Base-by-base conservation (phyloP, 805 yeast genomes). In the Pichia cabralensis region DNA sequence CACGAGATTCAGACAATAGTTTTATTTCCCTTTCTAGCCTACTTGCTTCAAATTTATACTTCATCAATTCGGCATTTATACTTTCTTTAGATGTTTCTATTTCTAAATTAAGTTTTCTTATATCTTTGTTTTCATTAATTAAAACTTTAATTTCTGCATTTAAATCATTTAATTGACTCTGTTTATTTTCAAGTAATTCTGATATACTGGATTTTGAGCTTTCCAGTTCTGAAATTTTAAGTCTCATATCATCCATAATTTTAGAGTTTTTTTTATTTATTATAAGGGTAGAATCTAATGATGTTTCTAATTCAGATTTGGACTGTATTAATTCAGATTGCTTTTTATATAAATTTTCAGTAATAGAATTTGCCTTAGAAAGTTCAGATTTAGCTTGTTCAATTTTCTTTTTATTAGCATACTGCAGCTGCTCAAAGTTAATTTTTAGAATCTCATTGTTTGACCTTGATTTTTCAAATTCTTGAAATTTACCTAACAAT, bases 141-240 rank as follows among this genome's bases (percentile, higher is more conserved):
- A 64, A 43, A n/a, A 60, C 51, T 17, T 59, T 62, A 6, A 68
- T 34, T 34, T 71, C 74, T 35, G 62, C 69, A 22, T 54, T 53
- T 6, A 62, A 43, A 8, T 47, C 50, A 5, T 48, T 50, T 10
- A 59, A 42, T 34, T 63, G 62, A 24, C 51, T 53, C 38, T 62
- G 65, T 39, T 61, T 63, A 26, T 49, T 47, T 32, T 55, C 59
- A 9, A 65, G 35, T 28, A 62, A 36, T 26, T 62, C 62, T 30
- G 58, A 45, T 1, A 59, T 55, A 5, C 48, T 44, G 16, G 50
- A 43, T 22, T 58, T 61, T 22, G 59, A 59, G 4, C 47, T 43
- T 14, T 39, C 30, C 6, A 48, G 33, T 9, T 48, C 47, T 8
- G 41, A 30, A 10, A 50, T 20, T 32, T 45, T 45, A 1, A 31